Evolutionary conservation across 805 yeast genomes (phyloP), one percentile per base, ranked within the genome.

Genomic region (Saturnispora mendoncae): DNA sequence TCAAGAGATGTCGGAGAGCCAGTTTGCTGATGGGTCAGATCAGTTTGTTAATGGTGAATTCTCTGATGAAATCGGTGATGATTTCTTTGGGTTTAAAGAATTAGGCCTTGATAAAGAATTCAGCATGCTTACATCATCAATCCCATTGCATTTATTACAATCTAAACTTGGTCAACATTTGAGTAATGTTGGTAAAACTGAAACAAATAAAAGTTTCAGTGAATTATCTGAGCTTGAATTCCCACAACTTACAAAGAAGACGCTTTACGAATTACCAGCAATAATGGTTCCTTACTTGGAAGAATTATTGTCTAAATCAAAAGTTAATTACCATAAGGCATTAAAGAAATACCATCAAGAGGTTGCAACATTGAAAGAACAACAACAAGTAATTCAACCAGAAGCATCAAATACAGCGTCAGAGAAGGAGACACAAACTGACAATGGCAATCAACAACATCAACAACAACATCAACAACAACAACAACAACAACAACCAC

Each of bases 11-110:
- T 78, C 73, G 39, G 97, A 88, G 54, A 71, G 74, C 41, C 82
- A 78, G 49, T 92, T 92, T 59, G 77, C 67, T 29, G 98, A 94
- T 56, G 84, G 86, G 53, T 82, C 95, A 53, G 97, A 92, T 48
- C 95, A 90, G 60, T 92, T 88, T 57, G 63, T 90, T 49, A 83
- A 92, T 24, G 99, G 99, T 44, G 97, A 88, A 54, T 92, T 92
- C 58, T 82, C 96, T 1, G 81, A 76, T 52, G 96, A 88, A 46
- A 65, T 92, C 29, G 98, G 97, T 6, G 98, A 90, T 53, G 99
- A 92, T 63, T 92, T 88, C 71, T 94, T 94, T 65, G 99, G 99
- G 0, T 94, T 92, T 68, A 83, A 75, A 56, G 97, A 90, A 50
- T 67, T 92, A 36, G 98, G 98, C 0, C 65, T 92, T 40, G 97